Conservation (phyloP, 73 alveolate genomes). For the Tetrahymena malaccensis region DNA sequence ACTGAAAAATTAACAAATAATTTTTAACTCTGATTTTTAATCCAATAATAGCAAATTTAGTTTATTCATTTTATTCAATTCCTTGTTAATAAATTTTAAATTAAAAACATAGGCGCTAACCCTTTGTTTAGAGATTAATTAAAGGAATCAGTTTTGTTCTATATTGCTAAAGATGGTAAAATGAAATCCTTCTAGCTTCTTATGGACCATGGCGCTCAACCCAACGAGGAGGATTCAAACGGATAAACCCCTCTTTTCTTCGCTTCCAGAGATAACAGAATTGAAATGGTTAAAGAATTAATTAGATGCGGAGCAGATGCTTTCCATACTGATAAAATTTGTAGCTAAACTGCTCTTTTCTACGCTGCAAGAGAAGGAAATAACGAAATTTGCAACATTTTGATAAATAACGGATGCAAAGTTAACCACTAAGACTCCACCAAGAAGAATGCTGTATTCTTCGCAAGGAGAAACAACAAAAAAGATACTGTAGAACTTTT, state of each 20-base stretch:
- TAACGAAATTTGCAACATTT: constrained; percentile 53
- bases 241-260: constrained; percentile 72
- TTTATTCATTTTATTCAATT: no score
- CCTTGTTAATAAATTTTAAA: background rate
- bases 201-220: background rate
- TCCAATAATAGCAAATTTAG: background rate
- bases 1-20: background rate
- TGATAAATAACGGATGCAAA: constrained; percentile 68
- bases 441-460: constrained; percentile 61
- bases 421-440: constrained; percentile 67
- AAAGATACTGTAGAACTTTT: constrained; percentile 56
- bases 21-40: background rate
- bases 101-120: constrained; percentile 7
- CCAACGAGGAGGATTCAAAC: constrained; percentile 21
- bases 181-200: constrained; percentile 9
- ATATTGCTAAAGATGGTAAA: constrained; percentile 32
- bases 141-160: constrained; percentile 23
- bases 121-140: constrained; percentile 16
- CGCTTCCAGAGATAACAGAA: constrained; percentile 73
- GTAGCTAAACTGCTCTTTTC: constrained; percentile 80
- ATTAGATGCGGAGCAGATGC: constrained; percentile 63
- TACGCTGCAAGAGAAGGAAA: constrained; percentile 91
- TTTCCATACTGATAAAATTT: constrained; percentile 62
- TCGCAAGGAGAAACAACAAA: constrained; percentile 61
- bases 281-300: constrained; percentile 50